Base-by-base conservation (phyloP, 345 rosid genomes). In the Streptanthus diversifolius region DNA sequence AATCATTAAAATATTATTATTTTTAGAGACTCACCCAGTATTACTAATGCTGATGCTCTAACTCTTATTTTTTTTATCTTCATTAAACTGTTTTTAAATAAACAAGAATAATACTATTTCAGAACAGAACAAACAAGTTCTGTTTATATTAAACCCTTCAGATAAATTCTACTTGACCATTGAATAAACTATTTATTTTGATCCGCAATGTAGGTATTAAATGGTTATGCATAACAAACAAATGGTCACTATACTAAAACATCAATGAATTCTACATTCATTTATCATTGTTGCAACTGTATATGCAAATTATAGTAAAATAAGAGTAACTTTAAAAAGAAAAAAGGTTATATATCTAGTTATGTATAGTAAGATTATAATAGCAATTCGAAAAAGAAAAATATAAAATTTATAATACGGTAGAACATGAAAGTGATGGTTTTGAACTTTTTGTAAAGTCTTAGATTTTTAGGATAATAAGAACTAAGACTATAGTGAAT, bases 371-470 rank as follows among this genome's bases (percentile, higher is more conserved):
- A 30, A 30, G 1, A 5, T 18, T 17, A 18, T 18, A 32, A 5
- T 12, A 19, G 8, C 9, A 24, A 25, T 21, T 39, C 24, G 13
- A 7, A n/a, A 5, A n/a, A 14, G 0, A 19, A 1, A 13, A 45
- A 17, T 3, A 2, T 1, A 1, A 45, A 65, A 21, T 6, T 1
- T 30, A 30, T 30, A 30, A 30, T 41, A 56, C 36, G 56, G 54
- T 41, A 35, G 64, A 24, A 57, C 17, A 25, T 51, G 76, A 72
- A 63, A 73, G 71, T 63, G 29, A 32, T 33, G 29, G 71, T 65
- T 11, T 35, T 44, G 32, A 35, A 73, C 7, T 12, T 24, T 73
- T 55, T 63, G n/a, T 33, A 5, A 19, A n/a, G 27, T 30, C 35
- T 2, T 32, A 44, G n/a, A 41, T 8, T 29, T 21, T 14, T 11